Evolutionary conservation across 495 filamentous ascomycete species (phyloP).

Genomic region (Tuber microsphaerosporum): DNA sequence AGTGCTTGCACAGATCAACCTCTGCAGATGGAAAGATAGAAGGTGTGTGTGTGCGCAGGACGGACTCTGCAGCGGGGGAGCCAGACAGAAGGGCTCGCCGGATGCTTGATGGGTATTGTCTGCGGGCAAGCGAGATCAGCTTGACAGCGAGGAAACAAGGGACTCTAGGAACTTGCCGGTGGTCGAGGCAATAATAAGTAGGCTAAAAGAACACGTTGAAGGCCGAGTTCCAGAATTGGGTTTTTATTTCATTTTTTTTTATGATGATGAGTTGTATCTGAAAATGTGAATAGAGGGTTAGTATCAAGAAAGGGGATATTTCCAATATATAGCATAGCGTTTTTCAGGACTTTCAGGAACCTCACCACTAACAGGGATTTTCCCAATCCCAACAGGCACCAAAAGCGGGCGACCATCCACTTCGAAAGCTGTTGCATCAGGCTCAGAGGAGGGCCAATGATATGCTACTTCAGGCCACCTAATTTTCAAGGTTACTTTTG

Average conservation of each 20-base stretch:
- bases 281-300: background rate
- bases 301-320: background rate
- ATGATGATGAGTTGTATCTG: background rate
- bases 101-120: background rate
- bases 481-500: background rate
- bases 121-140: constrained; percentile 3
- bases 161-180: constrained; percentile 1
- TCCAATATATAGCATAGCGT: background rate
- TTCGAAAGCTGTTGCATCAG: background rate
- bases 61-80: background rate
- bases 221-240: background rate
- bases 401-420: background rate
- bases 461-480: background rate
- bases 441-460: background rate
- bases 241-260: background rate
- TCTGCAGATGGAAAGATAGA: background rate
- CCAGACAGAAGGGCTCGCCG: background rate
- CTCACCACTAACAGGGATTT: background rate
- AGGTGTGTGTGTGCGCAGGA: background rate
- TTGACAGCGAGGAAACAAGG: background rate
- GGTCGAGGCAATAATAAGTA: background rate
- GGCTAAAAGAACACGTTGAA: background rate
- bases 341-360: background rate
- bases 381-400: background rate
- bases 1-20: background rate